phyloP scores from a whole-genome alignment of 106 monocot species.

The Dendrobium officinale region DNA sequence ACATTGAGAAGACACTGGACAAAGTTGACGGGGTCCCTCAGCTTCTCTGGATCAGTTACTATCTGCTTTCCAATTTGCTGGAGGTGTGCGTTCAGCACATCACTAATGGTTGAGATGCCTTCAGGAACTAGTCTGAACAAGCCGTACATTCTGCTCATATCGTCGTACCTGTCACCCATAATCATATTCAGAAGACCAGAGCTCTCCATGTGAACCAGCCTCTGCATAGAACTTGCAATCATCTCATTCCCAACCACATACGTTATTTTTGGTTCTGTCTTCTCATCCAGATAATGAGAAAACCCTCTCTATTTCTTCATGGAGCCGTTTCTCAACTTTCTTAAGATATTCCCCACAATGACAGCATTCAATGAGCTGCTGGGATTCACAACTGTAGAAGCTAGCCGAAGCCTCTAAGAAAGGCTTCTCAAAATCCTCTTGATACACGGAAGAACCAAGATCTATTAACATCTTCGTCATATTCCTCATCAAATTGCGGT shows the following conservation, averaged over 20 bases:
- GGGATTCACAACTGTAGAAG: slow-evolving; percentile 80
- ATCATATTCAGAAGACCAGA: slow-evolving; percentile 95
- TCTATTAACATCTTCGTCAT: slow-evolving; percentile 92
- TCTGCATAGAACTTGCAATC: slow-evolving; percentile 92
- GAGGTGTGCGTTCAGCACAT: slow-evolving; percentile 79
- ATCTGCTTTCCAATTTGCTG: slow-evolving; percentile 75
- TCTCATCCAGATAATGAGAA: slow-evolving; percentile 66
- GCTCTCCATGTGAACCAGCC: slow-evolving; percentile 88
- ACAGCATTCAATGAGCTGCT: slow-evolving; percentile 76
- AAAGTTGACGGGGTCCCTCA: slow-evolving; percentile 92
- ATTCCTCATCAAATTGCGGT: slow-evolving; percentile 65
- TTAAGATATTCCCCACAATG: slow-evolving; percentile 83
- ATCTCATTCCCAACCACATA: slow-evolving; percentile 87
- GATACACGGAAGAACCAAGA: slow-evolving; percentile 70
- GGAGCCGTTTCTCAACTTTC: slow-evolving; percentile 76
- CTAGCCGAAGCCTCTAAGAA: slow-evolving; percentile 74
- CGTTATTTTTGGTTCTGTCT: slow-evolving; percentile 65
- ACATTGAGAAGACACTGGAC: slow-evolving; percentile 76
- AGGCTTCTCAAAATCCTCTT: slow-evolving; percentile 80
- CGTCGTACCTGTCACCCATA: slow-evolving; percentile 81
- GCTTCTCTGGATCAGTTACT: slow-evolving; percentile 75
- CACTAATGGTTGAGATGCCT: slow-evolving; percentile 68
- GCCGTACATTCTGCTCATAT: slow-evolving; percentile 77
- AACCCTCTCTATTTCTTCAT: slow-evolving; percentile 90
- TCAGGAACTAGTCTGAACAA: slow-evolving; percentile 79